A percentile compares a stretch with the other conserved stretches of the same genome.
Conservation (phyloP, 2,329 filamentous ascomycete species). For the Ceratocystis ficicola region DNA sequence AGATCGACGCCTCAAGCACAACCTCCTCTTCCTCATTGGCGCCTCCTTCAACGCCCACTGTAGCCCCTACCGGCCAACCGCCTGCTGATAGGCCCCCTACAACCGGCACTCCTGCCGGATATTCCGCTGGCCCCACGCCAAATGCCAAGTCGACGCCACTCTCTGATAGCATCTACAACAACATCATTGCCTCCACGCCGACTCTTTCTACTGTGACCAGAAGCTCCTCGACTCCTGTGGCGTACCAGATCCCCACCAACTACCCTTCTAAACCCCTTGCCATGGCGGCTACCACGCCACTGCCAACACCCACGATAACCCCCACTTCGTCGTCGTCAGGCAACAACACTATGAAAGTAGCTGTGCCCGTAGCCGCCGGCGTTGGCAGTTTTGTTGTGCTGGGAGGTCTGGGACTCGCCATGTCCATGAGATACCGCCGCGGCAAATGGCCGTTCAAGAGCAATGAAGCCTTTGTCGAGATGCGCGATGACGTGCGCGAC, state of each 20-base stretch:
- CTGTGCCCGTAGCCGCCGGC: conserved; percentile 20
- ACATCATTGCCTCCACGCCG: conserved; percentile 16
- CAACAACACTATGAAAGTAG: conserved; percentile 15
- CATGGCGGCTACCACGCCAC: neutral
- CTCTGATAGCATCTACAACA: conserved; percentile 15
- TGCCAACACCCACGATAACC: conserved; percentile 8
- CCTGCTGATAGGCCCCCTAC: neutral
- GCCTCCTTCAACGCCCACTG: neutral
- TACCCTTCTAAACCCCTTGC: neutral
- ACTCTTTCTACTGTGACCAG: conserved; percentile 11
- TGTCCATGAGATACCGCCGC: conserved; percentile 22
- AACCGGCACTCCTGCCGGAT: neutral
- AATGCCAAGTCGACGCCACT: conserved; percentile 3
- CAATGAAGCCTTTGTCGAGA: conserved; percentile 15
- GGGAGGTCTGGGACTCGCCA: conserved; percentile 19
- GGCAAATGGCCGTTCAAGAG: conserved; percentile 22
- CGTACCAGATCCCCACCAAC: neutral
- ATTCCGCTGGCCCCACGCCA: neutral
- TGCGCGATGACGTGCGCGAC: conserved; percentile 17
- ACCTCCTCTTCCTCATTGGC: neutral
- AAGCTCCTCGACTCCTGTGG: neutral
- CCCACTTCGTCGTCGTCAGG: neutral
- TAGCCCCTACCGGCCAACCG: neutral
- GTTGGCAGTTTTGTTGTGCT: conserved; percentile 21
- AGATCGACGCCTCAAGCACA: neutral